A percentile compares a stretch with the other conserved stretches of the same genome.
phyloP scores from a whole-genome alignment of 2,329 filamentous ascomycete species.

The Didymosphaeria variabile region DNA sequence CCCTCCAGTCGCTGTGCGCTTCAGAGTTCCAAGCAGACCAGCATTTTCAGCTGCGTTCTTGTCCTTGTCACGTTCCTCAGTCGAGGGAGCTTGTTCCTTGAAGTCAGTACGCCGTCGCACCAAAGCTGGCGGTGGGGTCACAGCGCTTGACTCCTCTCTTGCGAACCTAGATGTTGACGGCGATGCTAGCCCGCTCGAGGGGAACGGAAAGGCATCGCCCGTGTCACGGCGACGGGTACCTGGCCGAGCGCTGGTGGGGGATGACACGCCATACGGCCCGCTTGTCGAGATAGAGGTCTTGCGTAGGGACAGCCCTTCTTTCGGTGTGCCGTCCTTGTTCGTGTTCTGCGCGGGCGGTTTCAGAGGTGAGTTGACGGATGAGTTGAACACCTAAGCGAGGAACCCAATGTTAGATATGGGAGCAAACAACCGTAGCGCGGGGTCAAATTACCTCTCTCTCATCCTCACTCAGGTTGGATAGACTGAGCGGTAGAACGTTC shows the following conservation, averaged over 20 bases:
- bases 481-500: conserved; percentile 72
- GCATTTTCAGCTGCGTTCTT: conserved; percentile 52
- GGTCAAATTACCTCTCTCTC: conserved; percentile 67
- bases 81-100: conserved; percentile 58
- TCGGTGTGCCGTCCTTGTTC: conserved; percentile 68
- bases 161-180: conserved; percentile 69
- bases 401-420: conserved; percentile 25
- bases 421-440: conserved; percentile 12
- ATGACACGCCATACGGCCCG: conserved; percentile 73
- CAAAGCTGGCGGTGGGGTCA: conserved; percentile 68
- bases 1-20: conserved; percentile 65
- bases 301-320: conserved; percentile 69
- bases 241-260: conserved; percentile 77
- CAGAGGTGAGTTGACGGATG: conserved; percentile 91
- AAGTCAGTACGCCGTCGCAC: conserved; percentile 70
- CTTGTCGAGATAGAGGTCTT: conserved; percentile 82
- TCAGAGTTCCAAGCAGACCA: conserved; percentile 62
- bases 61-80: conserved; percentile 62
- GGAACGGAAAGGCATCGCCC: conserved; percentile 71
- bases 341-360: conserved; percentile 79
- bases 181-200: conserved; percentile 63
- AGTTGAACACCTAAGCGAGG: conserved; percentile 73
- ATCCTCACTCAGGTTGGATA: conserved; percentile 75
- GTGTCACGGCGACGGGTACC: conserved; percentile 85
- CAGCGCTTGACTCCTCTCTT: conserved; percentile 70